phyloP scores from a whole-genome alignment of 805 yeast genomes.

The Cyberlindnera maritima region DNA sequence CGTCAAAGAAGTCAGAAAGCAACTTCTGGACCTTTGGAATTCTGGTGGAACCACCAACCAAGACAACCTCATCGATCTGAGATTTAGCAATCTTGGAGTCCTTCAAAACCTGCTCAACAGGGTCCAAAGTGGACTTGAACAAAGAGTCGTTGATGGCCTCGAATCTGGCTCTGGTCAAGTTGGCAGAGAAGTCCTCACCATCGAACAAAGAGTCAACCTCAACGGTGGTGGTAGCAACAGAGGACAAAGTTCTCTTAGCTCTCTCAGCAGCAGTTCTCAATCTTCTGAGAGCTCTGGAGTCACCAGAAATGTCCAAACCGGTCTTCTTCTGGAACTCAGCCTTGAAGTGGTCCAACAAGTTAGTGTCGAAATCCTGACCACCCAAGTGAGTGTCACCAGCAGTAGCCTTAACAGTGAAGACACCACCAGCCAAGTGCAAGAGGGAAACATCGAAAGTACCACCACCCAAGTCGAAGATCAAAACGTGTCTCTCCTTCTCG shows the following conservation, averaged over 20 bases:
- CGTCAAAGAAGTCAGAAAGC: constrained; percentile 92
- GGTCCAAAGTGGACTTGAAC: constrained; percentile 91
- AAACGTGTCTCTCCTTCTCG: constrained; percentile 80
- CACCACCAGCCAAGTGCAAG: constrained; percentile 91
- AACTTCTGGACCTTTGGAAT: constrained; percentile 97
- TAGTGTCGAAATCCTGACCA: constrained; percentile 99
- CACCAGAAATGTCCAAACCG: constrained; percentile 83
- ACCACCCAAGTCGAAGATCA: constrained; percentile 97
- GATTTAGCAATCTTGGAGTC: constrained; percentile 85
- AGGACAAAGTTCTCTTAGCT: constrained; percentile 97
- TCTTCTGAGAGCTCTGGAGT: constrained; percentile 96
- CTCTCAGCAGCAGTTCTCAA: constrained; percentile 98
- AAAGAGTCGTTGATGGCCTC: constrained; percentile 92
- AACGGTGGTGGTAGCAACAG: constrained; percentile 92
- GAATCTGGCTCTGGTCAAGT: constrained; percentile 96
- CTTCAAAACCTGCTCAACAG: constrained; percentile 93
- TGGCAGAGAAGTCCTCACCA: constrained; percentile 93
- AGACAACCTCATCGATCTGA: constrained; percentile 88
- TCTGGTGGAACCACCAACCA: constrained; percentile 99
- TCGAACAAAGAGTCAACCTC: constrained; percentile 94
- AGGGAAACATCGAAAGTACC: constrained; percentile 98
- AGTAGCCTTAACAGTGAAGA: constrained; percentile 95
- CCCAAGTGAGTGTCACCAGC: constrained; percentile 99
- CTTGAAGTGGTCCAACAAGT: constrained; percentile 90
- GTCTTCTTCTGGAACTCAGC: constrained; percentile 95